Evolutionary conservation across 1,139 yeast genomes (phyloP).

Genomic region (Debaryomyces subglobosus): DNA sequence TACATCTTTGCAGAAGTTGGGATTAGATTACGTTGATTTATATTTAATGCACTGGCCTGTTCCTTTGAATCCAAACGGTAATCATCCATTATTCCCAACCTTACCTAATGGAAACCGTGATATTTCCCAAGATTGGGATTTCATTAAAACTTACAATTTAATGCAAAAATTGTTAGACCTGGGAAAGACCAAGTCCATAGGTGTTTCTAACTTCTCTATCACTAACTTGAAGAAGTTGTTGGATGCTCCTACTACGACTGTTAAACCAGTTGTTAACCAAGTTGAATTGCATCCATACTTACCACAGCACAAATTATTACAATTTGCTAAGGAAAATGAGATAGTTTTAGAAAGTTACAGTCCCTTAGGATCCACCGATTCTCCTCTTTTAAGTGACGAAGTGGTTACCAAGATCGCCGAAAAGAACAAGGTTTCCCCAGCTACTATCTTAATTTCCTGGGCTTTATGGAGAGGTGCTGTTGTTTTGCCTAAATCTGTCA

Average conservation of each 20-base stretch:
- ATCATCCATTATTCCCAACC: constrained; percentile 35
- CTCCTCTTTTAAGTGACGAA: constrained; percentile 61
- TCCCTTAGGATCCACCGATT: constrained; percentile 73
- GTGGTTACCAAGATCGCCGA: constrained; percentile 55
- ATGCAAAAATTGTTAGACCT: constrained; percentile 59
- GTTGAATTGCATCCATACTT: constrained; percentile 75
- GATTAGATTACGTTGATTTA: constrained; percentile 76
- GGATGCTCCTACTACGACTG: constrained; percentile 48
- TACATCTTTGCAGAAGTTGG: constrained; percentile 60
- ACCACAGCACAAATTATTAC: constrained; percentile 67
- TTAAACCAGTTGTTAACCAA: constrained; percentile 74
- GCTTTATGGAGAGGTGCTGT: constrained; percentile 69
- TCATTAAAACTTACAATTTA: constrained; percentile 64
- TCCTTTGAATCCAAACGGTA: constrained; percentile 46
- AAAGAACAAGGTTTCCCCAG: constrained; percentile 57
- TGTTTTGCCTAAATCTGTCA: constrained; percentile 74
- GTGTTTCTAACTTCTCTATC: constrained; percentile 76
- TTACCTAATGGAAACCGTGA: constrained; percentile 28
- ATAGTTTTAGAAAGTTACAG: constrained; percentile 76
- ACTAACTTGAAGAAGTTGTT: constrained; percentile 52
- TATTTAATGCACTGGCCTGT: constrained; percentile 85
- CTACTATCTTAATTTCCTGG: constrained; percentile 72
- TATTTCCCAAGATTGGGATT: constrained; percentile 48
- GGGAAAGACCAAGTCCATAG: constrained; percentile 66
- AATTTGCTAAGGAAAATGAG: constrained; percentile 54